Base-by-base conservation (phyloP, 495 filamentous ascomycete species). In the Letharia lupina region DNA sequence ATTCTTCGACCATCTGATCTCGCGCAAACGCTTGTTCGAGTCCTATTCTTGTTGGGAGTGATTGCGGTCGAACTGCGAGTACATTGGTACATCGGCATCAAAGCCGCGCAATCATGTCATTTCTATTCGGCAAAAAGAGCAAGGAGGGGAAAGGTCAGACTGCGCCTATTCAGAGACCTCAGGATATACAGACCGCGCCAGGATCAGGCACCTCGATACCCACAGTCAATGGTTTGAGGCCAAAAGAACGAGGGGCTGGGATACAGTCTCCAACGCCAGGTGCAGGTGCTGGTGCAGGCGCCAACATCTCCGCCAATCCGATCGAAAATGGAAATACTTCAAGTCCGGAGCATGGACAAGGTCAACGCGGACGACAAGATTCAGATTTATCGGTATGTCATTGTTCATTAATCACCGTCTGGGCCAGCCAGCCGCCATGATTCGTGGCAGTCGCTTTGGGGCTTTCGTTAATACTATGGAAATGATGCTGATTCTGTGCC, bases 71-170 rank as follows among this genome's bases (percentile, higher is more conserved):
- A 50, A 42, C 23, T 65, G 42, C 11, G 11, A 48, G 31, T 65
- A 6, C 11, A 47, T 47, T 23, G 12, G 12, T 31, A 20, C 41
- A 16, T 65, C 31, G 31, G 31, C 54, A 60, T 59, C 56, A 61
- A 61, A 56, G 59, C 64, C n/a, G 68, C 68, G 63, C 70, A 66
- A 66, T 11, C 31, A 70, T 86, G 84, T 82, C 84, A 57, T 86
- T 86, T 76, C 74, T 86, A 64, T 86, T 86, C 70, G 84, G 84
- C 71, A 85, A 83, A 64, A 86, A 86, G 75, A 85, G 82, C 73
- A 79, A 76, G 70, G 64, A 65, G 63, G 37, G 61, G 48, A 77
- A 81, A 72, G 77, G 75, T 68, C 75, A 67, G 64, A 74, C 70
- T 62, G 76, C 75, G 59, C 77, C 85, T 23, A 83, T 83, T n/a